Percentiles rank a stretch among this genome's conserved stretches.
phyloP scores from a whole-genome alignment of 148 eudicot species.

The Cornus suecica region DNA sequence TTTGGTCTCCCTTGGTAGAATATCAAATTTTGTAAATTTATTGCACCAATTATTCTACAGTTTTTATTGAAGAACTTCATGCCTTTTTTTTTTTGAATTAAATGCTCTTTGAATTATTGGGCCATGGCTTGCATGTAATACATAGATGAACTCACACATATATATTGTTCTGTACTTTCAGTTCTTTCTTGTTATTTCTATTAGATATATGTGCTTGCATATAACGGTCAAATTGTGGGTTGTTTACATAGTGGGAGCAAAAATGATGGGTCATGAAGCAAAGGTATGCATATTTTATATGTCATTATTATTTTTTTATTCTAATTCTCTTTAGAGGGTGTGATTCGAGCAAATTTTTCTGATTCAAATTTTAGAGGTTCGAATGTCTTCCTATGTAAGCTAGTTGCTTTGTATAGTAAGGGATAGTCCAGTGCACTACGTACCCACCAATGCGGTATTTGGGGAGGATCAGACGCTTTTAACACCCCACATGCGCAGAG shows the following conservation, averaged over 20 bases:
- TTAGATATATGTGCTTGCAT: not conserved
- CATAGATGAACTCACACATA: not conserved
- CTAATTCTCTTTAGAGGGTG: not conserved
- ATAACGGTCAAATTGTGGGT: not conserved
- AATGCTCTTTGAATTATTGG: not conserved
- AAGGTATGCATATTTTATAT: constrained; percentile 10
- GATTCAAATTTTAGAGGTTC: not conserved
- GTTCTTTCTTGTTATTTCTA: not conserved
- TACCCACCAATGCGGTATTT: too few species aligned
- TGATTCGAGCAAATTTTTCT: not conserved
- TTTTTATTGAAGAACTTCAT: not conserved
- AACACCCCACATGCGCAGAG: too few species aligned
- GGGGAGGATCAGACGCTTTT: too few species aligned
- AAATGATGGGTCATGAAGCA: constrained; percentile 23
- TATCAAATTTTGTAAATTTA: too few species aligned
- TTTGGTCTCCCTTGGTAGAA: too few species aligned
- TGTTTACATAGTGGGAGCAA: constrained; percentile 8
- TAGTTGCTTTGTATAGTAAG: not conserved
- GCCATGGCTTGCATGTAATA: not conserved
- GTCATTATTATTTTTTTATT: too few species aligned
- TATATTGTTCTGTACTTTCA: not conserved
- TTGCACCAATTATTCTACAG: too few species aligned
- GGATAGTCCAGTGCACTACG: too few species aligned
- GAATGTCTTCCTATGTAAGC: not conserved
- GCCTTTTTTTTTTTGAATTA: not conserved